Evolutionary conservation across 371 early-diverging fungal species (phyloP).

Genomic region (Fennellomyces sp.): DNA sequence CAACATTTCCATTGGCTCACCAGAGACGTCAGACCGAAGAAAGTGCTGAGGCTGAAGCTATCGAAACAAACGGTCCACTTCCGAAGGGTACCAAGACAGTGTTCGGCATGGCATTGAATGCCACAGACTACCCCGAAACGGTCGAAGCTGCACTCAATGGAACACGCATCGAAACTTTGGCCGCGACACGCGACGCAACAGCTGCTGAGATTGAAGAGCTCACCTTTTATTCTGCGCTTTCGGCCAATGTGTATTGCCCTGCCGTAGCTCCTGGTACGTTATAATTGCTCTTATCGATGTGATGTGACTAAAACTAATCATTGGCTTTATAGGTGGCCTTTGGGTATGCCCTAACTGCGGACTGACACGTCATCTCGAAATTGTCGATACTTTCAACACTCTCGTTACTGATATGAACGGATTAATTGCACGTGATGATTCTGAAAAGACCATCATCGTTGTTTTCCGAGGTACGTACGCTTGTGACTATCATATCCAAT

Average conservation of each 20-base stretch:
- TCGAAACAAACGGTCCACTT: slow-evolving; percentile 13
- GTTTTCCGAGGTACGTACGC: slow-evolving; percentile 24
- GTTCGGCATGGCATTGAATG: slow-evolving; percentile 13
- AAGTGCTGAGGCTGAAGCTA: slow-evolving; percentile 14
- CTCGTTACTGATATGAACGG: slow-evolving; percentile 16
- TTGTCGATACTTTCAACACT: slow-evolving; percentile 20
- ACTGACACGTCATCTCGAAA: slow-evolving; percentile 1
- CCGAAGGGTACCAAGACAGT: slow-evolving; percentile 10
- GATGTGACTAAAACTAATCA: too few species aligned
- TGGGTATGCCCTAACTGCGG: slow-evolving; percentile 20
- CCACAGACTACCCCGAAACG: slow-evolving; percentile 6
- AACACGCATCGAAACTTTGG: neutral
- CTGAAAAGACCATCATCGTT: slow-evolving; percentile 21
- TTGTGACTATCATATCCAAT: neutral
- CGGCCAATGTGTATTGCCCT: slow-evolving; percentile 20
- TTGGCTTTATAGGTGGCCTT: slow-evolving; percentile 1
- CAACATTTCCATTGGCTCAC: neutral
- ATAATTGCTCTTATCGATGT: too few species aligned
- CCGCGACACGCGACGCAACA: slow-evolving; percentile 8
- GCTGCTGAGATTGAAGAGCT: slow-evolving; percentile 5
- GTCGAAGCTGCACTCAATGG: neutral
- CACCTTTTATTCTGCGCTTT: slow-evolving; percentile 9
- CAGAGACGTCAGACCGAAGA: neutral
- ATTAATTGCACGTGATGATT: slow-evolving; percentile 13
- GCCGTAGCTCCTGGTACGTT: slow-evolving; percentile 17